phyloP scores from a whole-genome alignment of 192 early-diverging fungal genomes.

The Kickxella alabastrina region DNA sequence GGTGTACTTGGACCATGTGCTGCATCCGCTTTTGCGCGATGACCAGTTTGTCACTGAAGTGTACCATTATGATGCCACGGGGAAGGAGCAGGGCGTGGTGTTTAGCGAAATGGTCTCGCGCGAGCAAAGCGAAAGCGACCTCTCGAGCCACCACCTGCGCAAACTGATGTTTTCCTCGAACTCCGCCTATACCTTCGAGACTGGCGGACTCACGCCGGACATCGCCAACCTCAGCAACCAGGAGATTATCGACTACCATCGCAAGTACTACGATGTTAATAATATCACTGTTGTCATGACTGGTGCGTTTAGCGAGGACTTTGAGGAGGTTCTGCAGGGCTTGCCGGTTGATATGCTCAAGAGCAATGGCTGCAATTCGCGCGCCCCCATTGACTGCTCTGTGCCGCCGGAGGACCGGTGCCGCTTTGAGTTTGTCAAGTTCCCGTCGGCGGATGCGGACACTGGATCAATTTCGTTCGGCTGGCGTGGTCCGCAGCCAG shows the following conservation, averaged over 20 bases:
- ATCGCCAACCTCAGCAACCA: constrained; percentile 69
- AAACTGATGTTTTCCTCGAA: constrained; percentile 44
- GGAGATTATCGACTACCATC: constrained; percentile 74
- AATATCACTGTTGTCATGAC: constrained; percentile 67
- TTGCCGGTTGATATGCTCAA: constrained; percentile 25
- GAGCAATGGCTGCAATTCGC: constrained; percentile 24
- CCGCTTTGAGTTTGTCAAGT: constrained; percentile 17
- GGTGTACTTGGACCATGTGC: constrained; percentile 76
- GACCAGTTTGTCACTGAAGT: constrained; percentile 78
- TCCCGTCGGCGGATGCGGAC: constrained; percentile 62
- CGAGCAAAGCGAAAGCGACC: constrained; percentile 68
- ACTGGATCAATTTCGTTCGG: constrained; percentile 61
- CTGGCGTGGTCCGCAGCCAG: constrained; percentile 70
- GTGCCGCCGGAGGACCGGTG: constrained; percentile 4
- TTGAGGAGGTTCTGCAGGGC: constrained; percentile 36
- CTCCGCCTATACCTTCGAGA: constrained; percentile 65
- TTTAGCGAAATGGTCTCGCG: constrained; percentile 69
- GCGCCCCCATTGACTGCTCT: constrained; percentile 22
- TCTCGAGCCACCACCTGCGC: constrained; percentile 24
- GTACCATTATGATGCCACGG: constrained; percentile 68
- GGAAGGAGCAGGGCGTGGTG: constrained; percentile 77
- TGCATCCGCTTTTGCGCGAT: constrained; percentile 67
- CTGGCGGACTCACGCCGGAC: constrained; percentile 70
- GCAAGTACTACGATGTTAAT: constrained; percentile 65
- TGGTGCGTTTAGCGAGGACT: constrained; percentile 49